A percentile compares a stretch with the other conserved stretches of the same genome.
Conservation (phyloP, 352 stramenopile genomes). For the Phytophthora crassamura region DNA sequence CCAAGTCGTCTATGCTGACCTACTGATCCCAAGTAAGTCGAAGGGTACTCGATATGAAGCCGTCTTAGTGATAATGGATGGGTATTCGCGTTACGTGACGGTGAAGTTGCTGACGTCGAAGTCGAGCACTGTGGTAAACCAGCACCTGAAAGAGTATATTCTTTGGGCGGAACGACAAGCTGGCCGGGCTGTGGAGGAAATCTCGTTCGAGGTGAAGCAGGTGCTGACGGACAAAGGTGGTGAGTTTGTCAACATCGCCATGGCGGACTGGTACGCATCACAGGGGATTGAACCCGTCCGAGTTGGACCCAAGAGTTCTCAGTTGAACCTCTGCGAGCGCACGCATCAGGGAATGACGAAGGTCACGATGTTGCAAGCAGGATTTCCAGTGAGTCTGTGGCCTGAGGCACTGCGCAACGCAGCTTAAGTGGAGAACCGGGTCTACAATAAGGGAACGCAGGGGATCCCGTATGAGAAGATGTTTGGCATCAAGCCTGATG, state of each 20-base stretch:
- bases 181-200: background rate
- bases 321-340: conserved; percentile 13
- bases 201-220: background rate
- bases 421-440: conserved; percentile 15
- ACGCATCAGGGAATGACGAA: conserved; percentile 15
- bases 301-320: conserved; percentile 8
- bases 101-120: conserved; percentile 7
- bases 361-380: conserved; percentile 8
- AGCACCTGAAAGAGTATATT: background rate
- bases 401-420: conserved; percentile 7
- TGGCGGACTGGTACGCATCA: conserved; percentile 11
- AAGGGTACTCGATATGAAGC: conserved; percentile 8
- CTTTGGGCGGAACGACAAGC: conserved; percentile 5
- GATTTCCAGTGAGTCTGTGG: conserved; percentile 13
- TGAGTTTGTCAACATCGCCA: too few species aligned
- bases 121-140: conserved; percentile 2
- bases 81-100: conserved; percentile 18
- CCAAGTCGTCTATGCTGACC: conserved; percentile 19
- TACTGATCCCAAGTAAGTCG: conserved; percentile 1
- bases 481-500: conserved; percentile 14
- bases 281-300: conserved; percentile 11
- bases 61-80: conserved; percentile 14
- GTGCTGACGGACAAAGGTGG: conserved; percentile 18
- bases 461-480: conserved; percentile 18
- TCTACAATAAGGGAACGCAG: conserved; percentile 13